Conservation (phyloP, 257 asterid genomes). For the Cynanchum wilfordii region DNA sequence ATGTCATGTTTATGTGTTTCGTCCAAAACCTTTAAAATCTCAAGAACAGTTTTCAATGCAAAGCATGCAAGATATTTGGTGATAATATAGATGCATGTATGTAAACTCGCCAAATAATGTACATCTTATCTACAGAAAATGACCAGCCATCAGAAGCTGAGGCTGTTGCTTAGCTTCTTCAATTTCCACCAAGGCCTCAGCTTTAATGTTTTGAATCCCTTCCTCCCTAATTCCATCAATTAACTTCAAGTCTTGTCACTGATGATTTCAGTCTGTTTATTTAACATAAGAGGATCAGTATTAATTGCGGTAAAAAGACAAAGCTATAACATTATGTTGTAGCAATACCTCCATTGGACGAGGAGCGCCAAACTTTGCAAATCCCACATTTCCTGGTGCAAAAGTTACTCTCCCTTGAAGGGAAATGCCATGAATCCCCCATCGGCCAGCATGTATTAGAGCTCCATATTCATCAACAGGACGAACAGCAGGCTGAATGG, state of each 20-base stretch:
- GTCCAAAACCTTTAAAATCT: background rate
- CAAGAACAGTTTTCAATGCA: background rate
- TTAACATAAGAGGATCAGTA: conserved; percentile 15
- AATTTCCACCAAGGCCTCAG: conserved; percentile 47
- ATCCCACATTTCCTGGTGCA: conserved; percentile 97
- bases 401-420: conserved; percentile 98
- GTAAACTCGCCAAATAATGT: background rate
- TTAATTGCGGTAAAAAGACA: conserved; percentile 7
- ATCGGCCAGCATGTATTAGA: conserved; percentile 76
- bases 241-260: conserved; percentile 81
- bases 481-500: conserved; percentile 63
- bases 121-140: conserved; percentile 46
- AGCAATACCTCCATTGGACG: conserved; percentile 75
- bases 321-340: background rate
- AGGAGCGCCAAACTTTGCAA: conserved; percentile 85
- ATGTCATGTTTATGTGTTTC: background rate
- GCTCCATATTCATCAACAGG: conserved; percentile 89
- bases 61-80: background rate
- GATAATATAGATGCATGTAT: background rate
- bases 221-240: conserved; percentile 79
- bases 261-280: conserved; percentile 79
- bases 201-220: conserved; percentile 64
- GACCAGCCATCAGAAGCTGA: conserved; percentile 81
- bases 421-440: conserved; percentile 92
- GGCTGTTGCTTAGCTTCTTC: conserved; percentile 67